Evolutionary conservation across 2,329 filamentous ascomycete genomes (phyloP).

Genomic region (Arachnomyces sp.): DNA sequence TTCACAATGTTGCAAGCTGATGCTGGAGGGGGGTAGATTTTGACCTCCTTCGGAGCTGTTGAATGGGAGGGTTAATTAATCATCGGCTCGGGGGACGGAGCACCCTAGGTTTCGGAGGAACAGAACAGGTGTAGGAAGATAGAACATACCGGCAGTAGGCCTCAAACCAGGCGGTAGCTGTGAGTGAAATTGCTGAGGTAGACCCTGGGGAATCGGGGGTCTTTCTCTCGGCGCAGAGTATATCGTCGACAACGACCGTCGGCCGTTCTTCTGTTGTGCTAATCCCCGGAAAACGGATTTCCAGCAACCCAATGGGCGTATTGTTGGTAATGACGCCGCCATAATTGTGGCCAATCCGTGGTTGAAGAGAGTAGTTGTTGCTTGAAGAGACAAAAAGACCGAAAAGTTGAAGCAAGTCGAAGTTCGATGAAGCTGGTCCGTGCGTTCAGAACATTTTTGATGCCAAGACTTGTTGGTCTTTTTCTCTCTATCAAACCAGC

Average conservation of each 20-base stretch:
- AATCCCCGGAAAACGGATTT: slow-evolving; percentile 55
- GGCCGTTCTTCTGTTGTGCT: slow-evolving; percentile 41
- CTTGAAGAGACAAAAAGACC: slow-evolving; percentile 16
- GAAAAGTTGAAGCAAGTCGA: slow-evolving; percentile 9
- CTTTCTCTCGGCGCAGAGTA: slow-evolving; percentile 36
- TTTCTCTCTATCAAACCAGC: not conserved
- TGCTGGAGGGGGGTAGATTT: slow-evolving; percentile 45
- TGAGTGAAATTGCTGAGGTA: slow-evolving; percentile 34
- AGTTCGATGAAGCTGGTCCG: slow-evolving; percentile 6
- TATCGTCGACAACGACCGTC: slow-evolving; percentile 44
- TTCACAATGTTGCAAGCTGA: slow-evolving; percentile 43
- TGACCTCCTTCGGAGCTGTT: slow-evolving; percentile 42
- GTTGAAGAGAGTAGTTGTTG: slow-evolving; percentile 11
- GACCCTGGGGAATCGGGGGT: slow-evolving; percentile 31
- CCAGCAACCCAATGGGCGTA: slow-evolving; percentile 63
- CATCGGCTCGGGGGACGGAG: slow-evolving; percentile 1
- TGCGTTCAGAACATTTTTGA: slow-evolving; percentile 7
- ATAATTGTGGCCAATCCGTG: slow-evolving; percentile 43
- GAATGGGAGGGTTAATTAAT: slow-evolving; percentile 8
- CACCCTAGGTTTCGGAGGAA: not conserved
- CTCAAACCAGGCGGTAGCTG: slow-evolving; percentile 33
- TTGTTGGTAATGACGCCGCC: slow-evolving; percentile 47
- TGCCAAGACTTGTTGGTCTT: not conserved
- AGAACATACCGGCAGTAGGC: slow-evolving; percentile 30
- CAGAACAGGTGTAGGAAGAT: not conserved